Conservation (phyloP, 2,329 filamentous ascomycete species). For the Claviceps sp. region DNA sequence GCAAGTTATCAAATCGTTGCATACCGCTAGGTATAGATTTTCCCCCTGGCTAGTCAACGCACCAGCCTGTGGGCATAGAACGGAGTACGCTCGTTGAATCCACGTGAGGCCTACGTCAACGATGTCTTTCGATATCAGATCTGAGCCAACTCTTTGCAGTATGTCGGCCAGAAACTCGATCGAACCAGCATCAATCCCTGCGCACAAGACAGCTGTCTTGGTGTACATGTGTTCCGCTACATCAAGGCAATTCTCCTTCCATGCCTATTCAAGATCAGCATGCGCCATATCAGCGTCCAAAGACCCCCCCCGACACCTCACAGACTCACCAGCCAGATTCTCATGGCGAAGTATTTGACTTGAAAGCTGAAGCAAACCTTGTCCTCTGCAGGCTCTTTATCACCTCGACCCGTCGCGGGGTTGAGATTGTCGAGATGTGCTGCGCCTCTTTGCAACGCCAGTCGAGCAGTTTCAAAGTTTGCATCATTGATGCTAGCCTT, state of each 20-base stretch:
- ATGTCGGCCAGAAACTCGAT: slow-evolving; percentile 53
- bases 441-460: slow-evolving; percentile 50
- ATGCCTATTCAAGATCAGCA: slow-evolving; percentile 40
- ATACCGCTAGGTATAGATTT: slow-evolving; percentile 52
- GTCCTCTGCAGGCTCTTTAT: background rate
- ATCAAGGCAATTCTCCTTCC: slow-evolving; percentile 58
- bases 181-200: slow-evolving; percentile 30
- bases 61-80: slow-evolving; percentile 41
- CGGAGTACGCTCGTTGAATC: slow-evolving; percentile 53
- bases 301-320: too few species aligned
- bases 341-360: slow-evolving; percentile 51
- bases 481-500: slow-evolving; percentile 31
- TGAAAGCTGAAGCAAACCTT: slow-evolving; percentile 22
- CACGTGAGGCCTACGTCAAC: slow-evolving; percentile 50
- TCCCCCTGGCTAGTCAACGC: slow-evolving; percentile 43
- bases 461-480: slow-evolving; percentile 43
- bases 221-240: slow-evolving; percentile 67
- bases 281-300: background rate
- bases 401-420: slow-evolving; percentile 1
- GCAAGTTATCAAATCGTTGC: slow-evolving; percentile 47
- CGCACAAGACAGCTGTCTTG: slow-evolving; percentile 35
- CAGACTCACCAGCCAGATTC: slow-evolving; percentile 48
- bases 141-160: slow-evolving; percentile 59
- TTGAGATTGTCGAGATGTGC: background rate
- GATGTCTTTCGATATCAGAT: slow-evolving; percentile 37